Base-by-base conservation (phyloP, 1,139 yeast species). In the Hansenula anomala region DNA sequence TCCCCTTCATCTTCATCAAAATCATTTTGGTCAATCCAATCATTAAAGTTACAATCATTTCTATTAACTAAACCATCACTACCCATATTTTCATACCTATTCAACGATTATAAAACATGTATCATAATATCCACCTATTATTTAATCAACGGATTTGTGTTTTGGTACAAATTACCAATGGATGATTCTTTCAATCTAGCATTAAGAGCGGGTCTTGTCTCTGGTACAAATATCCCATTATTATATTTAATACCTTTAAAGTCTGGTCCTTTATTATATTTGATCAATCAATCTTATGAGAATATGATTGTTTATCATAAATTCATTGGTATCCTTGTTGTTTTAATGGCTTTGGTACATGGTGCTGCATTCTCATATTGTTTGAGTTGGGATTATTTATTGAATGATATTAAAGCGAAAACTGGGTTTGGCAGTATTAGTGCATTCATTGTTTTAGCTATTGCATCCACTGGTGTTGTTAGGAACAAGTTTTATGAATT, bases 221-320 rank as follows among this genome's bases (percentile, higher is more conserved):
- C 55, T 2, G 49, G 47, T 1, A 45, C 53, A 11, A 53, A 53
- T n/a, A 29, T 53, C 5, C 56, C 58, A 10, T 24, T 53, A 23
- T 25, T 53, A n/a, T 52, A 52, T 36, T 33, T 53, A 19, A 37
- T 53, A 6, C 58, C 58, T 2, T 34, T 53, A 20, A 53, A 53
- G 20, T 38, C 49, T 5, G 55, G 58, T 4, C 51, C 55, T 0
- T 35, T 53, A 20, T 30, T 51, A 8, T 41, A 45, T 10, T 22
- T 52, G 23, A 28, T 44, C 7, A 33, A 41, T 14, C 36, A 38
- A 20, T 48, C 54, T 14, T 53, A 53, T 30, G 56, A 53, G 30
- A 46, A 44, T 19, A 36, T 53, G n/a, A 31, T 53, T 4, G 36
- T 49, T 5, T 52, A 49, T 27, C 58, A 53, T 39, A 53, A 51